These are phyloP conservation scores for Penicillium vulpinum DNA, from an alignment of 2,329 filamentous ascomycete genomes.

Conservation along the genomic window DNA sequence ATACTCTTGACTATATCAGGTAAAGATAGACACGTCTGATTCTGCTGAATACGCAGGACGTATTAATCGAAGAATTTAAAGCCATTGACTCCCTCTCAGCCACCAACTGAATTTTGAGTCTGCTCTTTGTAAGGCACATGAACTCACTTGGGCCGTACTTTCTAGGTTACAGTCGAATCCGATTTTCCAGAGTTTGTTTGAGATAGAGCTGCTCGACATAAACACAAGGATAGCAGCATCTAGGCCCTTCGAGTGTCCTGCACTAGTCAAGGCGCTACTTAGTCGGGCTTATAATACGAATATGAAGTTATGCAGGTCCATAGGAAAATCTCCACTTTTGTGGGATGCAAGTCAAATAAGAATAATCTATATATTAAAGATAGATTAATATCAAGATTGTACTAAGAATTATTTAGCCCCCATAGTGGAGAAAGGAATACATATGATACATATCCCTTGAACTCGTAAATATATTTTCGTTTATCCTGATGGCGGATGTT, in stretches of 20 bases:
- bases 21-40: constrained; percentile 8
- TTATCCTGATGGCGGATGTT: not conserved
- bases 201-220: not conserved
- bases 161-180: not conserved
- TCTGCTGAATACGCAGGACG: not conserved
- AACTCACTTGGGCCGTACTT: too few relatives aligned
- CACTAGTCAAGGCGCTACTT: not conserved
- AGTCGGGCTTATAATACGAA: not conserved
- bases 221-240: not conserved
- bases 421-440: not conserved
- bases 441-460: not conserved
- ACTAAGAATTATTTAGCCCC: too few relatives aligned
- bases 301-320: not conserved
- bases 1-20: constrained; percentile 11
- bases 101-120: not conserved
- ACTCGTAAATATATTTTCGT: not conserved
- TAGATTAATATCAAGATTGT: not conserved
- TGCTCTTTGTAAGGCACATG: not conserved
- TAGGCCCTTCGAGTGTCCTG: not conserved
- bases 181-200: not conserved
- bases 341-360: not conserved
- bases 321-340: not conserved
- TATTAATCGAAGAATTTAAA: constrained; percentile 8
- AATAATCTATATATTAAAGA: not conserved
- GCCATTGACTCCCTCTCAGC: not conserved